phyloP scores from a whole-genome alignment of 441 rosid genomes.

The Populus hybrid region DNA sequence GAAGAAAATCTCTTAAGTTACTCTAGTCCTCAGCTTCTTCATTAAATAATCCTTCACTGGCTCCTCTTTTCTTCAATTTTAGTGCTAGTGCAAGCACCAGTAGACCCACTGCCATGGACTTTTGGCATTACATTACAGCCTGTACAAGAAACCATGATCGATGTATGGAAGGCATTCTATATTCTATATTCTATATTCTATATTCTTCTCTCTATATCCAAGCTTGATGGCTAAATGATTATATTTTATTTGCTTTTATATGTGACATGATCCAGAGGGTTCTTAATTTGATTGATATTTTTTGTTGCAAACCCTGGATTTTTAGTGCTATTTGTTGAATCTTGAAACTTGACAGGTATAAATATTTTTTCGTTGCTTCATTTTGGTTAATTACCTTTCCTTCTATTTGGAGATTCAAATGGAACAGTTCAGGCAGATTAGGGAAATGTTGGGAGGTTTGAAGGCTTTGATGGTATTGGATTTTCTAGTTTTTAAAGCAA shows the following conservation, averaged over 20 bases:
- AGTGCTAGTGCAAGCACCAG: background rate
- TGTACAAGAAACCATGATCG: background rate
- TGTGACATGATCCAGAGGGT: background rate
- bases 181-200: too few relatives aligned
- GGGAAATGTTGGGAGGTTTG: constrained; percentile 90
- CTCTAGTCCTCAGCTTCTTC: background rate
- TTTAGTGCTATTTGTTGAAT: background rate
- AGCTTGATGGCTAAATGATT: background rate
- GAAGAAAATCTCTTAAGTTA: background rate
- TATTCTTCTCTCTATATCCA: background rate
- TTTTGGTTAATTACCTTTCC: background rate
- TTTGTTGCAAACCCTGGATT: constrained; percentile 3
- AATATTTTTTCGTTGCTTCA: constrained; percentile 2
- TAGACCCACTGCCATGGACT: background rate
- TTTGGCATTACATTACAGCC: background rate
- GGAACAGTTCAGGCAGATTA: constrained; percentile 95
- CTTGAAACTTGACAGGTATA: constrained; percentile 6
- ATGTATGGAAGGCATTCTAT: background rate
- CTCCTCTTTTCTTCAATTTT: too few relatives aligned
- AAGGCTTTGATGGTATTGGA: constrained; percentile 78
- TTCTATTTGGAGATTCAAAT: constrained; percentile 24
- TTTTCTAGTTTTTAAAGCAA: too few relatives aligned
- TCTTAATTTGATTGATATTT: background rate
- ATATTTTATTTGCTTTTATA: background rate
- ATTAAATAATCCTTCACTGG: background rate